Conservation (phyloP, 2,329 filamentous ascomycete species). For the Cladophialophora chaetospira region DNA sequence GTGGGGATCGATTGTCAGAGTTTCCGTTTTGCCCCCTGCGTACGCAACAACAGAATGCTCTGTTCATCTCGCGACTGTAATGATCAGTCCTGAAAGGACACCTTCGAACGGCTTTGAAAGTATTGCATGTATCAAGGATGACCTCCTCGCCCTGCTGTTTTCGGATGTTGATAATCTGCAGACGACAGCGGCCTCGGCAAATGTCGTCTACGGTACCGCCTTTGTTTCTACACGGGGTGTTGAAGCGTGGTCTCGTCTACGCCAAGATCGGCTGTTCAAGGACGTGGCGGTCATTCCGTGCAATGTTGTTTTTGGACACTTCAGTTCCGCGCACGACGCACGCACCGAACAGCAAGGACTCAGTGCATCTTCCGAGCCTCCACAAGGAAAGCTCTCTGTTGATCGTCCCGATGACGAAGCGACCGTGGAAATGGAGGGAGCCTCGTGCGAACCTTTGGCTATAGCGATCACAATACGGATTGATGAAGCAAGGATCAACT, state of each 20-base stretch:
- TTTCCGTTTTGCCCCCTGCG: not conserved
- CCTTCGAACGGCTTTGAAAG: not conserved
- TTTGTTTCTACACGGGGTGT: constrained; percentile 15
- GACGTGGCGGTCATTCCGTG: constrained; percentile 20
- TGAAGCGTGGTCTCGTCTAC: constrained; percentile 8
- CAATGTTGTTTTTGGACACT: constrained; percentile 51
- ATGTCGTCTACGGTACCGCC: constrained; percentile 24
- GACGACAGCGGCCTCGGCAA: not conserved
- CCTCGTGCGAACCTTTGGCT: constrained; percentile 10
- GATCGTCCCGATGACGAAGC: not conserved
- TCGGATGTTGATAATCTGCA: not conserved
- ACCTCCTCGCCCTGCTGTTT: not conserved
- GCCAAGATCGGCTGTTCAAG: constrained; percentile 4
- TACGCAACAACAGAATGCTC: not conserved
- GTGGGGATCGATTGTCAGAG: constrained; percentile 13
- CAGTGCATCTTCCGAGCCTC: not conserved
- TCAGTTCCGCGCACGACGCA: not conserved
- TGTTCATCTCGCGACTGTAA: constrained; percentile 15
- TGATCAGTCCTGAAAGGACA: not conserved
- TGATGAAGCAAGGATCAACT: not conserved
- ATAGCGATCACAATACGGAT: constrained; percentile 10
- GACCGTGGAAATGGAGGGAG: not conserved
- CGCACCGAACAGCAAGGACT: too few relatives aligned
- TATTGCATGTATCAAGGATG: not conserved
- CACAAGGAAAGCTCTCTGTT: not conserved